Conservation (phyloP, 1,284 basidiomycete genomes). For the Puccinia coronata region DNA sequence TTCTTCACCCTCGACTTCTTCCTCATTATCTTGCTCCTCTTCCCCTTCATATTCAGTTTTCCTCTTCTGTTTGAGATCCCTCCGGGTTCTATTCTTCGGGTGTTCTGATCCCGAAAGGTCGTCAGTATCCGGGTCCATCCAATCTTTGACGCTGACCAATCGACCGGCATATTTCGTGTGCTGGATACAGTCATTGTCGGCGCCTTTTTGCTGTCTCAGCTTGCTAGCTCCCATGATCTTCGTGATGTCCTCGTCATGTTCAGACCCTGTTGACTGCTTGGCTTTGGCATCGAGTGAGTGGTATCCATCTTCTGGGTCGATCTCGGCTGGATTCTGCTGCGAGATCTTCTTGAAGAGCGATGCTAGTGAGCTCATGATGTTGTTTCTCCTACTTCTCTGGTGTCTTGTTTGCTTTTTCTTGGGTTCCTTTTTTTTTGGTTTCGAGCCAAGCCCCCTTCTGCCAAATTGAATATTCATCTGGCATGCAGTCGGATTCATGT, state of each 20-base stretch:
- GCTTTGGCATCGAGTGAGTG: constrained; percentile 40
- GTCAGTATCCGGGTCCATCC: not conserved
- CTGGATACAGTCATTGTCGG: not conserved
- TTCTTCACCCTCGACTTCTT: not conserved
- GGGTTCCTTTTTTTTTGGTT: too few species aligned
- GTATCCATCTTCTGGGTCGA: constrained; percentile 46
- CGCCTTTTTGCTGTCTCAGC: constrained; percentile 9
- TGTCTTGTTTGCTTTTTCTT: not conserved
- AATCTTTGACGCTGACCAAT: constrained; percentile 19
- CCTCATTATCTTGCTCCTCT: not conserved
- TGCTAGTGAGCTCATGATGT: constrained; percentile 28
- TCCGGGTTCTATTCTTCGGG: not conserved
- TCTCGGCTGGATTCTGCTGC: constrained; percentile 16
- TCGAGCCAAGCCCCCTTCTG: not conserved
- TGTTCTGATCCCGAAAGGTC: not conserved
- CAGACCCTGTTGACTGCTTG: not conserved
- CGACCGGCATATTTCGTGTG: constrained; percentile 18
- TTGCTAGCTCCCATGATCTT: constrained; percentile 3
- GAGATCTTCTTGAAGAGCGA: constrained; percentile 36
- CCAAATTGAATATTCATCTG: too few species aligned
- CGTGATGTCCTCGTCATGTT: not conserved
- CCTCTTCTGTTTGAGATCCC: too few species aligned
- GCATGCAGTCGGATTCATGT: too few species aligned
- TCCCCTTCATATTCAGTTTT: not conserved
- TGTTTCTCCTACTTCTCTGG: not conserved